Evolutionary conservation across 2,329 filamentous ascomycete species (phyloP).

Genomic region (Daldinia eschscholtzii): DNA sequence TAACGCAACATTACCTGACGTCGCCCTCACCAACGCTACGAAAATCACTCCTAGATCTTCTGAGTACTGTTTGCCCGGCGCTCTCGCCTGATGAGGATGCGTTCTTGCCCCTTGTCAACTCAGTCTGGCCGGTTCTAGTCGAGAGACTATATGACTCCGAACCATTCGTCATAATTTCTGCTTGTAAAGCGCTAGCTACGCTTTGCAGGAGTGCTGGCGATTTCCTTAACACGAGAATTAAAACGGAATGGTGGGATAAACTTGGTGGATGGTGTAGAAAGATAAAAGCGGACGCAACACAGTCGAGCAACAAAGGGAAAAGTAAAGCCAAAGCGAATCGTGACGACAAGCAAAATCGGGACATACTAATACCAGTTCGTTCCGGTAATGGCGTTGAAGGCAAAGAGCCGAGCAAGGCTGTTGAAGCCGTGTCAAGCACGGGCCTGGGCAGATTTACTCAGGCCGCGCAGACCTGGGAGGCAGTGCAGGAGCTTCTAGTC

Average conservation of each 20-base stretch:
- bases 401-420: conserved; percentile 32
- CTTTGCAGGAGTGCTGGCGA: conserved; percentile 81
- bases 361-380: conserved; percentile 49
- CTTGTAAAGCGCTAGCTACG: conserved; percentile 75
- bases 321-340: conserved; percentile 17
- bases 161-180: conserved; percentile 75
- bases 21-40: conserved; percentile 84
- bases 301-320: conserved; percentile 31
- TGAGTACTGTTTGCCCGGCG: conserved; percentile 77
- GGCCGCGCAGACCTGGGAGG: conserved; percentile 73
- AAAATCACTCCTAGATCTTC: conserved; percentile 80
- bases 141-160: conserved; percentile 75
- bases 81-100: conserved; percentile 82
- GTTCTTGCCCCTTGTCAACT: conserved; percentile 90
- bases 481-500: conserved; percentile 69
- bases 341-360: conserved; percentile 24
- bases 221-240: conserved; percentile 82
- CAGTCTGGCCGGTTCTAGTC: conserved; percentile 86
- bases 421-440: conserved; percentile 41
- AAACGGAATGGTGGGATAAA: conserved; percentile 75
- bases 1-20: conserved; percentile 92
- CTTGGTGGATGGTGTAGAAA: conserved; percentile 64
- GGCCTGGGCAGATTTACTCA: conserved; percentile 71
- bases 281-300: conserved; percentile 57
- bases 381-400: conserved; percentile 44